These are phyloP conservation scores for Diplodia corticola DNA, from an alignment of 2,329 filamentous ascomycete species.

Conservation along the genomic window DNA sequence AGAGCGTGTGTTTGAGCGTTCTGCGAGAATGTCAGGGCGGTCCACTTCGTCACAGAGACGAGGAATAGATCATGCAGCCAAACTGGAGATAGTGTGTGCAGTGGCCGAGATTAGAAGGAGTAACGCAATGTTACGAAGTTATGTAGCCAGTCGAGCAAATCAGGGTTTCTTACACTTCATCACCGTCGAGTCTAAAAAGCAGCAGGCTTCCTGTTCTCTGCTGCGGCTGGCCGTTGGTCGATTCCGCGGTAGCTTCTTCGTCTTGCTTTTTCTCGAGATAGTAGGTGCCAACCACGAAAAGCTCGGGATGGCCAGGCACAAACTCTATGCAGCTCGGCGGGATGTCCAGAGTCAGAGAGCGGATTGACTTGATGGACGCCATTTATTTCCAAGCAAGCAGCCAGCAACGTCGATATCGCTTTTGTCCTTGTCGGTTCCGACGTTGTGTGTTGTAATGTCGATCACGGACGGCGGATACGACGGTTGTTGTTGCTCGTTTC, in stretches of 20 bases:
- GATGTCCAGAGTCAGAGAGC: constrained; percentile 59
- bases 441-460: background rate
- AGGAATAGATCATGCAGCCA: background rate
- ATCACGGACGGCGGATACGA: background rate
- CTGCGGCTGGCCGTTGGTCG: constrained; percentile 50
- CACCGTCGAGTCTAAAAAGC: constrained; percentile 59
- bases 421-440: too few species aligned
- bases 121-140: constrained; percentile 32
- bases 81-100: too few species aligned
- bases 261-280: constrained; percentile 60
- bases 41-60: background rate
- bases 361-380: constrained; percentile 45
- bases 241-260: constrained; percentile 26
- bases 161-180: constrained; percentile 56
- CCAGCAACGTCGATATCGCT: too few species aligned
- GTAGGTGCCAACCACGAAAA: constrained; percentile 84
- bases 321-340: constrained; percentile 81
- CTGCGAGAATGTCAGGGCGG: background rate
- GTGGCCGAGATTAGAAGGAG: too few species aligned
- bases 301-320: constrained; percentile 60
- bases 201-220: constrained; percentile 72
- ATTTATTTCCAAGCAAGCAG: constrained; percentile 25
- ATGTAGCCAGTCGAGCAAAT: constrained; percentile 6
- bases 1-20: constrained; percentile 50
- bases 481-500: background rate